These are phyloP conservation scores for Massospora cicadina DNA, from an alignment of 371 early-diverging fungal species.

Conservation along the genomic window DNA sequence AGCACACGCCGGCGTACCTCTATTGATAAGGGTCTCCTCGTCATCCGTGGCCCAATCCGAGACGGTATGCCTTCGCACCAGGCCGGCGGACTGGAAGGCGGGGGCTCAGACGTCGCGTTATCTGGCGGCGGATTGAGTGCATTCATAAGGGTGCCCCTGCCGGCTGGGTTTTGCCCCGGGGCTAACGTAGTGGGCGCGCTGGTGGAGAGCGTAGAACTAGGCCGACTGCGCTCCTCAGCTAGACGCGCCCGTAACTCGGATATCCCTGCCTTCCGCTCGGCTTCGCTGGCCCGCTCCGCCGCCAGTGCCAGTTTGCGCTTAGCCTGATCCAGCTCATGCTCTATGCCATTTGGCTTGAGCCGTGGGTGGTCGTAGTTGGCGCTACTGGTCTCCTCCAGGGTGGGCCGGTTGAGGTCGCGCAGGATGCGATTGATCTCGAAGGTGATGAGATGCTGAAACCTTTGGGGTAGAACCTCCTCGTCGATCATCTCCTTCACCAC, in stretches of 20 bases:
- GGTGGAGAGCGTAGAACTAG: neutral
- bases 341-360: neutral
- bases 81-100: neutral
- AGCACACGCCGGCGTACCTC: neutral
- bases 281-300: neutral
- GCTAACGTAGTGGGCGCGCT: neutral
- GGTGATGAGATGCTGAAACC: slow-evolving; percentile 57
- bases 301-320: slow-evolving; percentile 6
- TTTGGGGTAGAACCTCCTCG: slow-evolving; percentile 51
- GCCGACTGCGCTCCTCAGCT: neutral
- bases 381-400: slow-evolving; percentile 13
- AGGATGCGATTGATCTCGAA: slow-evolving; percentile 70
- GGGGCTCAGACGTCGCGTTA: neutral
- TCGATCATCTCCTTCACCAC: slow-evolving; percentile 84
- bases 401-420: slow-evolving; percentile 38
- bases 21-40: neutral
- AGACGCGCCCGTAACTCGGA: slow-evolving; percentile 4
- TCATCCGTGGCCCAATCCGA: slow-evolving; percentile 1
- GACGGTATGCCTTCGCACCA: neutral
- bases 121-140: slow-evolving; percentile 7
- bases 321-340: slow-evolving; percentile 4
- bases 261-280: slow-evolving; percentile 6
- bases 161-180: neutral
- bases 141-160: neutral
- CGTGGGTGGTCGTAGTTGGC: neutral